phyloP scores from a whole-genome alignment of 2,329 filamentous ascomycete genomes.

The Emericellopsis atlantica region DNA sequence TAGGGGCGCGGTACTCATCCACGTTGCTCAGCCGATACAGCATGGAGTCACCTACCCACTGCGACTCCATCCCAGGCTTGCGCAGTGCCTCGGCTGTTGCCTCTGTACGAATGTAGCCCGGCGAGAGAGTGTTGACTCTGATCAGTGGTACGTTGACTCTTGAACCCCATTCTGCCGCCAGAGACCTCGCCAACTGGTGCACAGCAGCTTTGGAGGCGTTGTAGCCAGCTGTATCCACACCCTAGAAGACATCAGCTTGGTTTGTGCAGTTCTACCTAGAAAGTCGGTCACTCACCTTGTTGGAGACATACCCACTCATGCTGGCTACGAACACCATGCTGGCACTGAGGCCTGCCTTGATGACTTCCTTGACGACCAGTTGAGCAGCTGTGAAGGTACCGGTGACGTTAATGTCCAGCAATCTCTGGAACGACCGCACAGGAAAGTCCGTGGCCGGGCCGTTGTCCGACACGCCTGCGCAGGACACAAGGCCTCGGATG shows the following conservation, averaged over 20 bases:
- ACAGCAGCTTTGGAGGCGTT: constrained; percentile 42
- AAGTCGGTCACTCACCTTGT: constrained; percentile 19
- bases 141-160: constrained; percentile 26
- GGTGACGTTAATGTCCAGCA: constrained; percentile 1
- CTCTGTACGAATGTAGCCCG: constrained; percentile 37
- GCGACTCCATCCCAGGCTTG: constrained; percentile 14
- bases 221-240: constrained; percentile 29
- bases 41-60: constrained; percentile 18
- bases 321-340: constrained; percentile 35
- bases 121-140: constrained; percentile 38
- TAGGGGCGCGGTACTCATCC: constrained; percentile 21
- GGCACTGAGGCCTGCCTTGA: constrained; percentile 20
- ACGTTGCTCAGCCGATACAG: constrained; percentile 14
- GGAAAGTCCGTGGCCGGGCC: constrained; percentile 13
- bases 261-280: neutral
- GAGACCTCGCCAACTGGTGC: constrained; percentile 33
- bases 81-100: constrained; percentile 14
- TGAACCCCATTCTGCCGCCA: constrained; percentile 39
- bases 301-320: constrained; percentile 32
- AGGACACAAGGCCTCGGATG: constrained; percentile 16
- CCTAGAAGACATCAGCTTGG: constrained; percentile 8
- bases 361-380: constrained; percentile 32
- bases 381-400: constrained; percentile 27
- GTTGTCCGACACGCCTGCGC: constrained; percentile 16
- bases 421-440: constrained; percentile 4